Percentiles rank a stretch among this genome's conserved stretches.
Evolutionary conservation across 23 red algal genomes (phyloP).

Genomic region (Gracilariopsis chorda): DNA sequence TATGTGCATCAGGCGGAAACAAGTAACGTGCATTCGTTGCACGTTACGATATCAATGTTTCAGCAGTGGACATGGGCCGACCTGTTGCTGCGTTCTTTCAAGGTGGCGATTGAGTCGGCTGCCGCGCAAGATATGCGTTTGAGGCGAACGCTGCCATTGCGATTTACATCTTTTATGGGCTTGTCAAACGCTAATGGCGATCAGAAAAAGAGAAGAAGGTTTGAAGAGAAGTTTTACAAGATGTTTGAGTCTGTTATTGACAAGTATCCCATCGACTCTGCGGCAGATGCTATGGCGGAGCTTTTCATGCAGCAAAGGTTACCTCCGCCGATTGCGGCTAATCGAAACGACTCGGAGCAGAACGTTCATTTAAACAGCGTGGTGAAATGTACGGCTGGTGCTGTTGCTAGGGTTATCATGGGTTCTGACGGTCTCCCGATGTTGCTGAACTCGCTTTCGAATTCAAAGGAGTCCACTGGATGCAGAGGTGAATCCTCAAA

Average conservation of each 20-base stretch:
- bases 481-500: not conserved
- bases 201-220: not conserved
- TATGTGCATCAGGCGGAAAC: constrained; percentile 56
- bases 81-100: constrained; percentile 27
- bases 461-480: not conserved
- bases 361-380: not conserved
- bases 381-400: not conserved
- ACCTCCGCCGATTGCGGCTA: constrained; percentile 20
- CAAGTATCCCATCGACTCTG: constrained; percentile 48
- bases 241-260: constrained; percentile 12
- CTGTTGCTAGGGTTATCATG: constrained; percentile 47
- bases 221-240: not conserved
- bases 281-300: constrained; percentile 15
- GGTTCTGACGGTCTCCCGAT: not conserved
- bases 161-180: constrained; percentile 44
- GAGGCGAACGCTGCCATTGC: constrained; percentile 30
- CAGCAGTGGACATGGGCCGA: constrained; percentile 83
- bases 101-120: constrained; percentile 24
- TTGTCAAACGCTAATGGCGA: not conserved
- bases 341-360: not conserved
- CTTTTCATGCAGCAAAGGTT: constrained; percentile 50
- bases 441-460: not conserved
- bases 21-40: constrained; percentile 24
- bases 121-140: constrained; percentile 27
- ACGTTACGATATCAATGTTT: constrained; percentile 69